phyloP scores from a whole-genome alignment of 768 basidiomycete genomes.

The Auriscalpium vulgare region DNA sequence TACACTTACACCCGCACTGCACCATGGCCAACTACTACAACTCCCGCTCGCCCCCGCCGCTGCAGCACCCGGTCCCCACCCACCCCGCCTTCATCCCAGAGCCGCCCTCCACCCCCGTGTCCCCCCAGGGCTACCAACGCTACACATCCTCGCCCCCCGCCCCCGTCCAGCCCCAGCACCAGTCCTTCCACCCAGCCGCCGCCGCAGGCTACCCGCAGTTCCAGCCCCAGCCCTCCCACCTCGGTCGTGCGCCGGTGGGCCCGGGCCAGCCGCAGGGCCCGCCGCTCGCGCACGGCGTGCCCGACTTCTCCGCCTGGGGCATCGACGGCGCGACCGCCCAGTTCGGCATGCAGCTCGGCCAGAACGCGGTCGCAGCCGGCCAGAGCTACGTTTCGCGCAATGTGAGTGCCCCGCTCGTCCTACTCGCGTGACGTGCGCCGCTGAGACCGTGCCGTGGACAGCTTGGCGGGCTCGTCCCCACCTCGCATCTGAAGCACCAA shows the following conservation, averaged over 20 bases:
- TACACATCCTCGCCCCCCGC: constrained; percentile 54
- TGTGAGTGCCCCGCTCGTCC: constrained; percentile 36
- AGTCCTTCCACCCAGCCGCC: constrained; percentile 24
- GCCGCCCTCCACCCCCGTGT: constrained; percentile 67
- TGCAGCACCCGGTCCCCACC: constrained; percentile 84
- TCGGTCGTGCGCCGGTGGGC: constrained; percentile 8
- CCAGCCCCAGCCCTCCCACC: constrained; percentile 34
- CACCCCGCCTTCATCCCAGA: constrained; percentile 83
- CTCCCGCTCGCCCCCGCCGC: constrained; percentile 62
- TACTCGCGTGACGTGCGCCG: background rate
- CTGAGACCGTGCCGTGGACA: constrained; percentile 23
- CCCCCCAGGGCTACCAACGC: constrained; percentile 69
- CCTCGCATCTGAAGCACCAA: constrained; percentile 73
- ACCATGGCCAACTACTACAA: constrained; percentile 23
- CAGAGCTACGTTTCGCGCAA: constrained; percentile 96
- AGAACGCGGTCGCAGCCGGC: constrained; percentile 85
- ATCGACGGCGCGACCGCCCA: constrained; percentile 91
- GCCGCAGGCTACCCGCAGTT: constrained; percentile 41
- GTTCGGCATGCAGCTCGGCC: constrained; percentile 93
- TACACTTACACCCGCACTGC: no score
- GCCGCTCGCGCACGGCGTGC: constrained; percentile 21
- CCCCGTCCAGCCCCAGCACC: constrained; percentile 20
- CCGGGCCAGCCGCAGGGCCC: constrained; percentile 5
- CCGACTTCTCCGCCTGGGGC: constrained; percentile 68
- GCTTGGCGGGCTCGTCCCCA: constrained; percentile 77